Evolutionary conservation across 1,284 basidiomycete species (phyloP), one percentile per base, ranked within the genome.

Genomic region (Tilletia caries): DNA sequence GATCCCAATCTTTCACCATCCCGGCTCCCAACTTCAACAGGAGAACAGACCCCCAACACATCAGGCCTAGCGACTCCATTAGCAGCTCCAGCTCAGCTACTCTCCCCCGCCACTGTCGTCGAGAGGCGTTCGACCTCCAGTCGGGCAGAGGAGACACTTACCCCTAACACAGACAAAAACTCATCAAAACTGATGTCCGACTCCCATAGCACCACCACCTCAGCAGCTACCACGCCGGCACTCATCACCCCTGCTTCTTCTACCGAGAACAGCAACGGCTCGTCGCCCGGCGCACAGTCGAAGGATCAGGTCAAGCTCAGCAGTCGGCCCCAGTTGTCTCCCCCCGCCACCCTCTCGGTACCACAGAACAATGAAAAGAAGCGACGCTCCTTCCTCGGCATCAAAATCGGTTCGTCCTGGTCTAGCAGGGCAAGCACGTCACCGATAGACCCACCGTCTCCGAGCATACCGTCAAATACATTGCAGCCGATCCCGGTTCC

Each of bases 361-460:
- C 58, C 58, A 25, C 20, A 8, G 29, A n/a, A 27, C 5, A n/a
- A 20, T 3, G 58, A 62, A 5, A 62, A 34, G 58, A 62, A 62
- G 58, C 58, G 58, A 20, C 58, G 58, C 58, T 62, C 58, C 10
- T 62, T 62, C n/a, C 29, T 62, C 15, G 58, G 58, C 32, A 34
- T 62, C 58, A 29, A 33, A 10, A 8, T 62, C 5, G 58, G 58
- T 6, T 18, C 27, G 29, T 33, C 32, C 29, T 33, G 34, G 58
- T 33, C 58, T 15, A 13, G 23, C 23, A 54, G 27, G 25, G 15
- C 52, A 29, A 23, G 25, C 13, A 54, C 52, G 5, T 27, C 52
- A 25, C 25, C 52, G 5, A 54, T 15, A 41, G 37, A 41, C 37
- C n/a, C n/a, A n/a, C n/a, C n/a, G n/a, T n/a, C n/a, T n/a, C n/a